A percentile compares a stretch with the other conserved stretches of the same genome.
phyloP scores from a whole-genome alignment of 1,139 yeast species.

The Suhomyces taliae region DNA sequence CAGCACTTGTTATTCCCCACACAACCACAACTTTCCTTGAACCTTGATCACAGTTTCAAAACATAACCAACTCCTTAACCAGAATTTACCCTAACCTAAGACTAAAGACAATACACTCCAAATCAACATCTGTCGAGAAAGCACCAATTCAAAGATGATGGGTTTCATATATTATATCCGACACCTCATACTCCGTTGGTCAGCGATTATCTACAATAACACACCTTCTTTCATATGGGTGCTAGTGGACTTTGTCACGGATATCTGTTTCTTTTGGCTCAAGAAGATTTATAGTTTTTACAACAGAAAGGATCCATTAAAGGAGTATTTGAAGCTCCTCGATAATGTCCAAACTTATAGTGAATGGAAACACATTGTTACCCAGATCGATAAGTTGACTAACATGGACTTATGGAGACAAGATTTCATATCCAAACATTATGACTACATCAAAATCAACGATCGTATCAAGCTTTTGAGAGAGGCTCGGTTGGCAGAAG shows the following conservation, averaged over 20 bases:
- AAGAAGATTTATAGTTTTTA: constrained; percentile 39
- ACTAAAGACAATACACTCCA: no score
- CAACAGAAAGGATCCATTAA: constrained; percentile 40
- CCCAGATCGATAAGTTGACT: constrained; percentile 61
- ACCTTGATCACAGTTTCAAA: no score
- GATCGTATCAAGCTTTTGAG: constrained; percentile 66
- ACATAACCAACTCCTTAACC: no score
- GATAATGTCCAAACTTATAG: constrained; percentile 49
- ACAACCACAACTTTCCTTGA: no score
- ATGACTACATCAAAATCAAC: constrained; percentile 80
- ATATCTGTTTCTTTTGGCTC: constrained; percentile 62
- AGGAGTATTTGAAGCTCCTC: constrained; percentile 39
- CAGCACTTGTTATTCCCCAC: no score
- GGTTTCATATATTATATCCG: not conserved
- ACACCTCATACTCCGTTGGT: not conserved
- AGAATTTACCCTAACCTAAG: no score
- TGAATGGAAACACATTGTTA: constrained; percentile 63
- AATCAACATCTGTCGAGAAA: not conserved
- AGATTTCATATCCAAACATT: constrained; percentile 76
- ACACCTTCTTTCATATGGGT: constrained; percentile 65
- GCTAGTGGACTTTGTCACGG: constrained; percentile 57
- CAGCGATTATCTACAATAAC: constrained; percentile 33
- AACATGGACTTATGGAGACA: constrained; percentile 83
- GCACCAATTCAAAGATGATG: not conserved
- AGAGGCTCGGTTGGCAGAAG: constrained; percentile 61